Base-by-base conservation (phyloP, 805 yeast genomes). In the Metschnikowia henanensis region DNA sequence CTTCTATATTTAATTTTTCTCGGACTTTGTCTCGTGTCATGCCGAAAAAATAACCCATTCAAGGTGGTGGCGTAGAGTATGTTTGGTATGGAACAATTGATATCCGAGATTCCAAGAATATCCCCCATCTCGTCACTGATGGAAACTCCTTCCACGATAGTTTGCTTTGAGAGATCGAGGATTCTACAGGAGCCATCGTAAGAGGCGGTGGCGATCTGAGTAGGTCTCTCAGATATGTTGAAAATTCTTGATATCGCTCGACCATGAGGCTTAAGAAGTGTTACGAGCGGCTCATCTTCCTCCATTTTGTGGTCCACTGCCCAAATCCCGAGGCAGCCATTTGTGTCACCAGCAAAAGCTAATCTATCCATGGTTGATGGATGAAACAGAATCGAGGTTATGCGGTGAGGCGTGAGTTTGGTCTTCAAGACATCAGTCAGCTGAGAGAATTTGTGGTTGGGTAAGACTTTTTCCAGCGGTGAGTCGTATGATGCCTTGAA, bases 321-420 rank as follows among this genome's bases (percentile, higher is more conserved):
- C 97, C 97, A 92, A 13, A 94, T 73, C 0, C 97, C 97, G 33
- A 90, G 65, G 49, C 81, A 77, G 5, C 99, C 99, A n/a, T 68
- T 66, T 10, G 88, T 87, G 64, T 94, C 99, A 35, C 97, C 98
- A 1, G 90, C 97, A 25, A 87, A 60, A 2, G 90, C 72, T 4
- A 92, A 56, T 50, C 84, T 74, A 47, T 81, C 80, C 1, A 73
- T 75, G 0, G 59, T 60, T 0, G 86, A 65, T 0, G 97, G 97
- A 62, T 92, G 98, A 60, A 88, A 84, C 30, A 73, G 69, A 31
- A 90, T 74, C 2, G 87, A 70, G 0, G 91, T 81, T 60, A 92
- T 81, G 46, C 99, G 72, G 40, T 83, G 85, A 29, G 77, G 76
- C 0, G 87, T 78, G 4, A 92, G 64, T 55, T 83, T 84, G 48